Evolutionary conservation across 164 flowering plant species (phyloP), one percentile per base, ranked within the genome.

Genomic region (Cinnamomum micranthum): DNA sequence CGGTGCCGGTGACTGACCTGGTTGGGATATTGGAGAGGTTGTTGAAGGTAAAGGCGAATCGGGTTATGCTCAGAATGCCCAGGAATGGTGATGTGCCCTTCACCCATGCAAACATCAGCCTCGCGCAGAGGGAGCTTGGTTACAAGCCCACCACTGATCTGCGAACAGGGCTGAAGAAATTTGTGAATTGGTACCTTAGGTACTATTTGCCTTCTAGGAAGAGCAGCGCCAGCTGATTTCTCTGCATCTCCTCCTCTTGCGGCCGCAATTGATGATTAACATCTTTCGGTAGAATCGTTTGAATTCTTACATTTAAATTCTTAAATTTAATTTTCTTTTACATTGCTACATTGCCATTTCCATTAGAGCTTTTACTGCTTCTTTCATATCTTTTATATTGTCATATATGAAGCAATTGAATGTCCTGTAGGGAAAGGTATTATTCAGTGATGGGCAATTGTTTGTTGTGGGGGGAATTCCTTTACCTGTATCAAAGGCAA

Each of bases 81-180:
- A 82, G 94, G 62, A 94, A 94, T 82, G 98, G 98, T 60, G 98
- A 94, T 85, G 98, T 94, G 71, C 93, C 77, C 68, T 94, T 87
- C 70, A 94, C 98, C 0, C 98, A 94, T 73, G 98, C 98, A 0
- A 94, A 94, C 70, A 94, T 92, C 70, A 92, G 93, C 70, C 86
- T 68, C 33, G 98, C 98, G 17, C 90, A 86, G 79, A 83, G 81
- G 78, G 96, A 94, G 79, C 86, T 94, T 58, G 90, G 94, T 10
- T 94, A 94, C 79, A 88, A 90, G 83, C 97, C 98, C 63, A 83
- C 92, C 0, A 94, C 96, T 2, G 94, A 94, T 87, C 82, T 94
- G 82, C 94, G 92, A 79, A 83, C 92, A 0, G 98, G 98, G 10
- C 78, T 94, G 88, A 92, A 94, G 91, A 94, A 91, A 70, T 94